A percentile compares a stretch with the other conserved stretches of the same genome.
These are phyloP conservation scores for Hyaloperonospora arabidopsidis DNA, from an alignment of 352 stramenopile species.

Conservation along the genomic window DNA sequence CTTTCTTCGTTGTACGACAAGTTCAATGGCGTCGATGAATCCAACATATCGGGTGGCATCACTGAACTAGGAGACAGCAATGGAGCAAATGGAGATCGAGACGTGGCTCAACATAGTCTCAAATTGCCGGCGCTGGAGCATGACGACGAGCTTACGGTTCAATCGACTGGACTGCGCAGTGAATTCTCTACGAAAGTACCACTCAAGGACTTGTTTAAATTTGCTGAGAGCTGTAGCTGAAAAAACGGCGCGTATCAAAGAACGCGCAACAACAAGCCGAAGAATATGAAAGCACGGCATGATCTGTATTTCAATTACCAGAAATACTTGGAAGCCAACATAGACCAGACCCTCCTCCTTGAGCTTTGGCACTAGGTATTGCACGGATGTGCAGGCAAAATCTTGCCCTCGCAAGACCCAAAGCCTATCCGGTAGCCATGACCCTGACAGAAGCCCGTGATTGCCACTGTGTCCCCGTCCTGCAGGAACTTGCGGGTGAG, in stretches of 20 bases:
- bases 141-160: slow-evolving; percentile 28
- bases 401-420: slow-evolving; percentile 86
- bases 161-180: slow-evolving; percentile 17
- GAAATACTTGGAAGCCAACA: neutral
- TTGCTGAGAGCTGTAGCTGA: slow-evolving; percentile 33
- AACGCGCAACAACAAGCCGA: too few species aligned
- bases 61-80: too few species aligned
- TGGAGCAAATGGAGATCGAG: too few species aligned
- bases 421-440: slow-evolving; percentile 92
- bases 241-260: neutral
- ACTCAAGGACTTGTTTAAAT: slow-evolving; percentile 37
- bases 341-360: neutral
- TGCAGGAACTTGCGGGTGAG: slow-evolving; percentile 90
- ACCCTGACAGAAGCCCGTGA: slow-evolving; percentile 89
- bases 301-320: slow-evolving; percentile 1
- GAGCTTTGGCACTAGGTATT: neutral
- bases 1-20: slow-evolving; percentile 33
- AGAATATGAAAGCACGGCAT: neutral
- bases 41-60: too few species aligned
- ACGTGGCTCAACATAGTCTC: neutral
- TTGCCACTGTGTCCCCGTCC: slow-evolving; percentile 90
- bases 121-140: slow-evolving; percentile 19
- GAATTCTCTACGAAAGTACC: slow-evolving; percentile 29
- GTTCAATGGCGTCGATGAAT: slow-evolving; percentile 9
- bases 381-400: slow-evolving; percentile 81